Percentiles rank a stretch among this genome's conserved stretches.
These are phyloP conservation scores for Cyphellophora europaea DNA, from an alignment of 2,329 filamentous ascomycete genomes.

Conservation along the genomic window DNA sequence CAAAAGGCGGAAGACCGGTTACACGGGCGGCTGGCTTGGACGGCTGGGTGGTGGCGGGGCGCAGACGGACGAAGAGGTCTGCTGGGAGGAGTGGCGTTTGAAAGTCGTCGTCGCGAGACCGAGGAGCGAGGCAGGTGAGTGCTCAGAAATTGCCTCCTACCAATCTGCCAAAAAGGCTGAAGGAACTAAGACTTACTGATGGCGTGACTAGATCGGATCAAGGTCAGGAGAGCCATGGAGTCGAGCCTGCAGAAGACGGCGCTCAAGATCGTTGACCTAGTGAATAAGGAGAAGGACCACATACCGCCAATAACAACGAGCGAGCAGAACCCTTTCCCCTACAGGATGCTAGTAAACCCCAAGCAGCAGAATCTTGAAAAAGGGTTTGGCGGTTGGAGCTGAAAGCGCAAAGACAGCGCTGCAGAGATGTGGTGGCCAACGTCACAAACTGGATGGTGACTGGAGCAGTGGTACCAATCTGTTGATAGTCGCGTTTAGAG, in stretches of 20 bases:
- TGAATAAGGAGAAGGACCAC: constrained; percentile 85
- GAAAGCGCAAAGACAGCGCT: too few relatives aligned
- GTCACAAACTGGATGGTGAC: too few relatives aligned
- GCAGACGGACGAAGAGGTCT: constrained; percentile 82
- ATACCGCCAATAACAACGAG: constrained; percentile 94
- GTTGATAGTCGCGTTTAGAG: too few relatives aligned
- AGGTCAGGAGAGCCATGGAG: constrained; percentile 85
- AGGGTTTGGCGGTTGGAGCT: constrained; percentile 64
- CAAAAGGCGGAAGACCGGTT: constrained; percentile 65
- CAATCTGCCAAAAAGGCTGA: neutral
- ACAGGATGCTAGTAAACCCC: constrained; percentile 82
- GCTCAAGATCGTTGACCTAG: constrained; percentile 80
- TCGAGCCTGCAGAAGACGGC: constrained; percentile 78
- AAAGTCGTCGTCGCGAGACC: constrained; percentile 90
- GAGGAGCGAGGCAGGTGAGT: constrained; percentile 73
- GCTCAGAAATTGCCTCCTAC: too few relatives aligned
- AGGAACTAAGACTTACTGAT: constrained; percentile 1
- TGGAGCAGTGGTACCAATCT: too few relatives aligned
- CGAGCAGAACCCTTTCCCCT: constrained; percentile 88
- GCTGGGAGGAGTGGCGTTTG: constrained; percentile 93
- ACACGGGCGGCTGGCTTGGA: constrained; percentile 43
- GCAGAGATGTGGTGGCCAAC: too few relatives aligned
- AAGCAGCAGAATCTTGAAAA: constrained; percentile 65
- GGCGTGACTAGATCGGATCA: constrained; percentile 58
- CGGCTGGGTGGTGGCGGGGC: constrained; percentile 25